Conservation (phyloP, 129 eudicot genomes). For the Calendula officinalis region DNA sequence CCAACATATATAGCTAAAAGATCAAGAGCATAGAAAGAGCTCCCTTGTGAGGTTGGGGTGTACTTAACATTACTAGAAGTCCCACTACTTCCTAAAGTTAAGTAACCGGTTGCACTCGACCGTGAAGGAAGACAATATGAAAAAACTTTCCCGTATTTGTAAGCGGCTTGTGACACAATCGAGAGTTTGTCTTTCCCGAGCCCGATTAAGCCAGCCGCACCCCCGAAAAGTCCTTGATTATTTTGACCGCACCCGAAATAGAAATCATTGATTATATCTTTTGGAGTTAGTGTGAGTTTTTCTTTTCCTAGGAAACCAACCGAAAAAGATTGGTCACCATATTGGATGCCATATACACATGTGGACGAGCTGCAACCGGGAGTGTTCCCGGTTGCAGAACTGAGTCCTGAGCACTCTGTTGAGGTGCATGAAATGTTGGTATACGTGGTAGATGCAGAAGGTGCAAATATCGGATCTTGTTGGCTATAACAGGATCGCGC, state of each 20-base stretch:
- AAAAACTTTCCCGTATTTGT: slow-evolving; percentile 50
- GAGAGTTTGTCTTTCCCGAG: slow-evolving; percentile 63
- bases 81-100: slow-evolving; percentile 47
- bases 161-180: slow-evolving; percentile 48
- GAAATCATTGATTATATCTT: slow-evolving; percentile 29
- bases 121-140: slow-evolving; percentile 73
- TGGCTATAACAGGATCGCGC: slow-evolving; percentile 49
- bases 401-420: slow-evolving; percentile 36
- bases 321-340: slow-evolving; percentile 66
- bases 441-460: slow-evolving; percentile 49
- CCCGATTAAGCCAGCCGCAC: slow-evolving; percentile 60
- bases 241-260: slow-evolving; percentile 72
- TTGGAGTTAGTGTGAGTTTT: slow-evolving; percentile 41
- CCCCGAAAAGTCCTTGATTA: slow-evolving; percentile 61
- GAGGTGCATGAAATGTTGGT: slow-evolving; percentile 54
- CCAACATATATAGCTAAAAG: slow-evolving; percentile 43
- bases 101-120: slow-evolving; percentile 45
- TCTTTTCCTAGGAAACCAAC: slow-evolving; percentile 54
- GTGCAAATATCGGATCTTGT: slow-evolving; percentile 55
- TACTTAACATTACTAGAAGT: slow-evolving; percentile 4
- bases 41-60: slow-evolving; percentile 36
- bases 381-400: slow-evolving; percentile 42
- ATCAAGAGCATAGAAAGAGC: slow-evolving; percentile 49
- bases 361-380: slow-evolving; percentile 45
- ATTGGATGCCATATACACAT: slow-evolving; percentile 57